Conservation (phyloP, 805 yeast genomes). For the Kuraishia ogatae region DNA sequence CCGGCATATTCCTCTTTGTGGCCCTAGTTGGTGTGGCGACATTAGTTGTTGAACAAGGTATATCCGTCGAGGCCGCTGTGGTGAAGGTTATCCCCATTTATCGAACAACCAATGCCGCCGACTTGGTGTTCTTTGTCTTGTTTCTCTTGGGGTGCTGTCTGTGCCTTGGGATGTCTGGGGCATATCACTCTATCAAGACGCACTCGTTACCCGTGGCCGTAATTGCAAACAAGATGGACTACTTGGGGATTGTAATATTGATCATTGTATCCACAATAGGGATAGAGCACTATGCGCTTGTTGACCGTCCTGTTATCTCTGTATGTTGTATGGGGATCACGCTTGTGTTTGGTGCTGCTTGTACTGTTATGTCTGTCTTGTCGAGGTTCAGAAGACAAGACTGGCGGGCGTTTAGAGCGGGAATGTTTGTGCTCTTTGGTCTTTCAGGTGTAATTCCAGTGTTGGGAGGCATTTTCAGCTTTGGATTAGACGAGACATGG, state of each 20-base stretch:
- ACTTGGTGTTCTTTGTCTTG: constrained; percentile 28
- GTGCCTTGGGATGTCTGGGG: constrained; percentile 40
- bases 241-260: constrained; percentile 44
- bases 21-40: constrained; percentile 8
- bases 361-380: constrained; percentile 55
- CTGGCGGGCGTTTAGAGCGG: constrained; percentile 72
- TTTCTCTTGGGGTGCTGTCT: constrained; percentile 36
- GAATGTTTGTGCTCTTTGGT: constrained; percentile 75
- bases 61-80: constrained; percentile 15
- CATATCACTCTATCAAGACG: constrained; percentile 40
- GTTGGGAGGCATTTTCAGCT: constrained; percentile 35
- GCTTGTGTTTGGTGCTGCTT: constrained; percentile 44
- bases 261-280: constrained; percentile 39
- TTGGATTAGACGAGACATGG: constrained; percentile 41
- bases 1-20: constrained; percentile 16
- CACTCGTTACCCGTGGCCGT: constrained; percentile 35
- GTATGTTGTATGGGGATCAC: constrained; percentile 35
- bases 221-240: constrained; percentile 43
- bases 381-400: constrained; percentile 58
- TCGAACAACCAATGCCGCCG: constrained; percentile 21
- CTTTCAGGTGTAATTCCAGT: constrained; percentile 71
- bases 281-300: constrained; percentile 28
- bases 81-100: constrained; percentile 16
- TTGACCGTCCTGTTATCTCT: constrained; percentile 31
- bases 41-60: too few species aligned